phyloP scores from a whole-genome alignment of 1,284 basidiomycete genomes.

The Puccinia polysora region DNA sequence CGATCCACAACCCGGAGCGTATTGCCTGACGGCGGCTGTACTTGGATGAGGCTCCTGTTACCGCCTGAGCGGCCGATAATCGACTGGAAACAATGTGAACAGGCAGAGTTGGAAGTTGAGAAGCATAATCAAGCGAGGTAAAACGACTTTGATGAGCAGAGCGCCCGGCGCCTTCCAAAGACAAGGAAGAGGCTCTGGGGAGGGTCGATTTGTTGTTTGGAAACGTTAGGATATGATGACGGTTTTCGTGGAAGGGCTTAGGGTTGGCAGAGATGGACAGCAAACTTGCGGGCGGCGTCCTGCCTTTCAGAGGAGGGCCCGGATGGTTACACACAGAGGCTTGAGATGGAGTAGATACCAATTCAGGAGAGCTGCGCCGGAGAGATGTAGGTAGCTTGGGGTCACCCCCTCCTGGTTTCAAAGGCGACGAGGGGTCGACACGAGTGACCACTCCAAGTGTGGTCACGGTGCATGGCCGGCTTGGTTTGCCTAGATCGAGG shows the following conservation, averaged over 20 bases:
- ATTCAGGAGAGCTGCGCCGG: slow-evolving; percentile 9
- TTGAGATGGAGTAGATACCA: neutral
- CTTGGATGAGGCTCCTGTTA: slow-evolving; percentile 34
- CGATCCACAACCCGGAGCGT: slow-evolving; percentile 37
- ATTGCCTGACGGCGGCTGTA: slow-evolving; percentile 25
- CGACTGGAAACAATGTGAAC: slow-evolving; percentile 24
- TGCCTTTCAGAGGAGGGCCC: slow-evolving; percentile 9
- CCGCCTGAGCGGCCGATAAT: slow-evolving; percentile 26
- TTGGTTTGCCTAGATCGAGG: neutral
- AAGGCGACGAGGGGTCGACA: neutral
- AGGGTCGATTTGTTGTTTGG: slow-evolving; percentile 2
- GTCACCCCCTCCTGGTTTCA: neutral
- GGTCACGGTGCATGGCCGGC: neutral
- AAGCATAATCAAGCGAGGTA: slow-evolving; percentile 26
- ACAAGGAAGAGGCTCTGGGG: slow-evolving; percentile 11
- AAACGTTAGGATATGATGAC: neutral
- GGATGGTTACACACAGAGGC: neutral
- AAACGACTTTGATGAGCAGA: slow-evolving; percentile 1
- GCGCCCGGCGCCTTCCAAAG: slow-evolving; percentile 11
- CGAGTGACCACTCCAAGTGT: neutral
- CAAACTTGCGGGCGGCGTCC: neutral
- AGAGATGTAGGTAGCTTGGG: slow-evolving; percentile 3
- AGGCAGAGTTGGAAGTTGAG: slow-evolving; percentile 22
- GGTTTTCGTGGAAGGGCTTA: neutral
- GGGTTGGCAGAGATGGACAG: neutral